Conservation (phyloP, 2,329 filamentous ascomycete species). For the Colletotrichum gigasporum region DNA sequence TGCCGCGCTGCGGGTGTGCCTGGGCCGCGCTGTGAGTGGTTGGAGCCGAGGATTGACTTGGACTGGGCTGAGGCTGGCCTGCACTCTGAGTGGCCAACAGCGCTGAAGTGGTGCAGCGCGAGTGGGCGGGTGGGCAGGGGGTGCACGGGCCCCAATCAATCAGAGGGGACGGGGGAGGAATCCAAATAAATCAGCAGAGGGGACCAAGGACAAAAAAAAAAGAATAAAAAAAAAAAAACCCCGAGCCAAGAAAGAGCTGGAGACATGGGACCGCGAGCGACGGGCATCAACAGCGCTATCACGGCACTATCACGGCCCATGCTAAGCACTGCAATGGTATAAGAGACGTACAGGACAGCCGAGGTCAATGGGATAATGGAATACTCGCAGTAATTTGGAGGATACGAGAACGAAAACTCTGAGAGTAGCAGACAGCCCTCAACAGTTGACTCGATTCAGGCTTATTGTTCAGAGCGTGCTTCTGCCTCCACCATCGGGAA, state of each 20-base stretch:
- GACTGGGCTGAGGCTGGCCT: constrained; percentile 13
- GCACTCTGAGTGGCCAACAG: not conserved
- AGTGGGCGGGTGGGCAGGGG: constrained; percentile 13
- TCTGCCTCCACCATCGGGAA: not conserved
- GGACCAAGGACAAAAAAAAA: constrained; percentile 1
- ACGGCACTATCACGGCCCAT: not conserved
- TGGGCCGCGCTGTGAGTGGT: constrained; percentile 17
- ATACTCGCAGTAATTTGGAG: no score
- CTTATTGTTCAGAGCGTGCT: no score
- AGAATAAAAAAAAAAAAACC: constrained; percentile 8
- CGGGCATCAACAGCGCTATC: not conserved
- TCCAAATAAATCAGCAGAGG: not conserved
- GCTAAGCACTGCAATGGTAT: no score
- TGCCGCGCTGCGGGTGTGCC: not conserved
- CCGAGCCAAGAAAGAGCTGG: not conserved
- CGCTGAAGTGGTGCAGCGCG: not conserved
- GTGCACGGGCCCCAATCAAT: constrained; percentile 10
- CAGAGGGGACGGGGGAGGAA: constrained; percentile 6
- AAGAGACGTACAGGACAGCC: no score
- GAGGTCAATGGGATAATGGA: no score
- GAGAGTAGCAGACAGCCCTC: no score
- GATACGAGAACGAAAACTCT: no score
- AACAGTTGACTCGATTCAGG: no score
- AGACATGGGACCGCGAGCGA: not conserved
- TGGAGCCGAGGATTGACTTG: not conserved